phyloP scores from a whole-genome alignment of 2,329 filamentous ascomycete genomes.

The Aspergillus melleus region DNA sequence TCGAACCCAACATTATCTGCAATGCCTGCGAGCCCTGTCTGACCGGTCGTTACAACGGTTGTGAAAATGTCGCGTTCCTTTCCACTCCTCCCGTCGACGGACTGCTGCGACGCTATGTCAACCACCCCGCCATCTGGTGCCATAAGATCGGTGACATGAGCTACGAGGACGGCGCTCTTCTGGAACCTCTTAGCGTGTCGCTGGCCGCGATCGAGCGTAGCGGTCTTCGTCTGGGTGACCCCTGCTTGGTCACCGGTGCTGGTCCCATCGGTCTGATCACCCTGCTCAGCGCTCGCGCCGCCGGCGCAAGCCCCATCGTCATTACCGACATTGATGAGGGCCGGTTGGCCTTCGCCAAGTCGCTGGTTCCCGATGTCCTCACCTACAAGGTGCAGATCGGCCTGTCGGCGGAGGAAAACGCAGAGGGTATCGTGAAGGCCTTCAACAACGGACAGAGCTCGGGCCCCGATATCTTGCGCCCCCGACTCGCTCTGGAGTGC shows the following conservation, averaged over 20 bases:
- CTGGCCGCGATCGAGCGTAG: conserved; percentile 85
- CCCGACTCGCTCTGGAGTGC: conserved; percentile 82
- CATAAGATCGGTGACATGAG: conserved; percentile 93
- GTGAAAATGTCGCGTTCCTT: conserved; percentile 79
- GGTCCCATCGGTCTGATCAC: conserved; percentile 93
- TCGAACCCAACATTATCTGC: conserved; percentile 95
- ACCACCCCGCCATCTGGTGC: conserved; percentile 92
- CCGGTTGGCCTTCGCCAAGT: conserved; percentile 79
- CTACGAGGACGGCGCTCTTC: conserved; percentile 84
- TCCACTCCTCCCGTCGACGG: conserved; percentile 89
- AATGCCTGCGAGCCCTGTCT: conserved; percentile 86
- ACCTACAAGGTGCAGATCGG: conserved; percentile 61
- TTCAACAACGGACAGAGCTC: conserved; percentile 56
- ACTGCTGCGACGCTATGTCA: conserved; percentile 86
- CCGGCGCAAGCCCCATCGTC: conserved; percentile 85
- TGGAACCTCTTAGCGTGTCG: conserved; percentile 88
- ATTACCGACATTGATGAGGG: conserved; percentile 94
- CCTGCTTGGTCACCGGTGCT: conserved; percentile 85
- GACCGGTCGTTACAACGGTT: conserved; percentile 93
- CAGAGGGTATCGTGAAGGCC: conserved; percentile 64
- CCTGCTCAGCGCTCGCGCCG: conserved; percentile 77
- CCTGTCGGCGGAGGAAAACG: conserved; percentile 66
- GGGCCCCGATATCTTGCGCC: conserved; percentile 64
- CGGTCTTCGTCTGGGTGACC: conserved; percentile 77
- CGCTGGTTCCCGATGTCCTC: conserved; percentile 73